Percentiles rank a stretch among this genome's conserved stretches.
Evolutionary conservation across 345 rosid genomes (phyloP).

Genomic region (Cardamine resedifolia): DNA sequence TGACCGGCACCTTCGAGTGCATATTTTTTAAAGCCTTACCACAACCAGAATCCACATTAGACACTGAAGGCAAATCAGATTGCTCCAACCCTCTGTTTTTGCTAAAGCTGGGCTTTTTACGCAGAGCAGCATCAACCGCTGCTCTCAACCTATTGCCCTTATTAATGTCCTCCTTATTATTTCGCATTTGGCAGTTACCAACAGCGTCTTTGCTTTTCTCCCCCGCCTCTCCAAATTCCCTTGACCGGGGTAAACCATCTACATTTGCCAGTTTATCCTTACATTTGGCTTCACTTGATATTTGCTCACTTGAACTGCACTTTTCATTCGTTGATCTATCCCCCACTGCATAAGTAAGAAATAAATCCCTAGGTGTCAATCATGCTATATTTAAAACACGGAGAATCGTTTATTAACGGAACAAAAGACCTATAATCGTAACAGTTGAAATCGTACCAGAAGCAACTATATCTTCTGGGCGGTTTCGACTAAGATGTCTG

Average conservation of each 20-base stretch:
- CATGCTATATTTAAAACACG: constrained; percentile 9
- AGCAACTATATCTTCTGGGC: constrained; percentile 48
- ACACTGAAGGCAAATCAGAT: constrained; percentile 48
- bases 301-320: constrained; percentile 47
- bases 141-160: constrained; percentile 67
- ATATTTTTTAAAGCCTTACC: constrained; percentile 48
- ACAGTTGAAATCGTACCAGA: constrained; percentile 53
- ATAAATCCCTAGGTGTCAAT: constrained; percentile 7
- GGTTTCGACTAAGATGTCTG: constrained; percentile 50
- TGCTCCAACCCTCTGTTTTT: constrained; percentile 57
- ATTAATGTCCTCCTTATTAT: constrained; percentile 45
- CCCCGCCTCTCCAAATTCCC: constrained; percentile 49
- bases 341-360: constrained; percentile 48
- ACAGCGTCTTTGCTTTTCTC: constrained; percentile 56
- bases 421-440: constrained; percentile 2
- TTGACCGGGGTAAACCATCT: constrained; percentile 52
- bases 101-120: constrained; percentile 66
- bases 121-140: constrained; percentile 79
- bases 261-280: constrained; percentile 54
- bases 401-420: neutral
- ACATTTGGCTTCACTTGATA: constrained; percentile 46
- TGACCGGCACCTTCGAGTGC: constrained; percentile 40
- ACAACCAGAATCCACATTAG: constrained; percentile 46
- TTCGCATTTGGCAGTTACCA: constrained; percentile 44
- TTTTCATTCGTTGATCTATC: constrained; percentile 44